Evolutionary conservation across 2,329 filamentous ascomycete genomes (phyloP).

Genomic region (Fusarium siculi): DNA sequence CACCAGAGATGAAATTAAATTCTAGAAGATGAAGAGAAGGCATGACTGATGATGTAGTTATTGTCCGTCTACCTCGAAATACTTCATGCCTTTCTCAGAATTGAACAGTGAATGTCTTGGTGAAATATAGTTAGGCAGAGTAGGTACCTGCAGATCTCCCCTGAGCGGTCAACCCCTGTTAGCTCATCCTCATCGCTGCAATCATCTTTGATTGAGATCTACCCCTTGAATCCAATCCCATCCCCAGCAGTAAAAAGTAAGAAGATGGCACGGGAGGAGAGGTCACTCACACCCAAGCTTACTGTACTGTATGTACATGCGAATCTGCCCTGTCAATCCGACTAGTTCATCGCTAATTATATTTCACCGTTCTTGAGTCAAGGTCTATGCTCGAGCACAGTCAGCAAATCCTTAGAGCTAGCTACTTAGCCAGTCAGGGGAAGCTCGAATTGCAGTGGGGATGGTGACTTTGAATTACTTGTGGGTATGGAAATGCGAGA

Average conservation of each 20-base stretch:
- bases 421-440: not conserved
- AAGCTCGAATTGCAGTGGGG: slow-evolving; percentile 16
- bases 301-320: not conserved
- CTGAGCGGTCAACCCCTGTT: slow-evolving; percentile 21
- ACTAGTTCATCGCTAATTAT: slow-evolving; percentile 11
- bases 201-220: slow-evolving; percentile 35
- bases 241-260: not conserved
- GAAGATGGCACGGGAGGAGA: slow-evolving; percentile 3
- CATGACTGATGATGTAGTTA: not conserved
- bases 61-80: not conserved
- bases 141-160: slow-evolving; percentile 1
- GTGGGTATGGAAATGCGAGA: slow-evolving; percentile 1
- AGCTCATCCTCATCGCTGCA: slow-evolving; percentile 6
- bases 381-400: slow-evolving; percentile 6
- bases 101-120: not conserved
- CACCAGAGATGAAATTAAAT: slow-evolving; percentile 9
- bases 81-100: not conserved
- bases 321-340: slow-evolving; percentile 8
- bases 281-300: not conserved
- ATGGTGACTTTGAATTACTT: slow-evolving; percentile 13
- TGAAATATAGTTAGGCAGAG: not conserved
- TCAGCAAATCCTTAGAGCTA: slow-evolving; percentile 1
- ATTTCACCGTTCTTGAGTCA: slow-evolving; percentile 20
- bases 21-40: slow-evolving; percentile 15
- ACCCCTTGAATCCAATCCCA: slow-evolving; percentile 14